These are phyloP conservation scores for Paracamarosporium sp. DNA, from an alignment of 2,329 filamentous ascomycete genomes.

Conservation along the genomic window DNA sequence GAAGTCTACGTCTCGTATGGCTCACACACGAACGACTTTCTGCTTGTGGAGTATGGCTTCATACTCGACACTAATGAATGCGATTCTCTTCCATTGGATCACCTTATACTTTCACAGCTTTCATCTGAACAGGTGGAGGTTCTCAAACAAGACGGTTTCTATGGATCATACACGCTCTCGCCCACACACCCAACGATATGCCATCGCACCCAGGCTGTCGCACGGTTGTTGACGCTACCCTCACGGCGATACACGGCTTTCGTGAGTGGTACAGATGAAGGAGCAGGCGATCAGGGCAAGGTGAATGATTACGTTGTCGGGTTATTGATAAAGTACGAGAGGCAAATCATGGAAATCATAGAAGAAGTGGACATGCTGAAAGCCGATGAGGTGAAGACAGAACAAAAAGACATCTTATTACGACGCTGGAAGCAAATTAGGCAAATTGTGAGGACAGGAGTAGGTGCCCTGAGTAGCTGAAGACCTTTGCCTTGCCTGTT, in stretches of 20 bases:
- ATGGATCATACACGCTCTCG: constrained; percentile 41
- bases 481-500: background rate
- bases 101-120: constrained; percentile 49
- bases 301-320: constrained; percentile 46
- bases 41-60: constrained; percentile 72
- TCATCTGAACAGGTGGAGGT: constrained; percentile 35
- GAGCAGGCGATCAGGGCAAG: constrained; percentile 41
- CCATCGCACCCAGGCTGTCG: constrained; percentile 54
- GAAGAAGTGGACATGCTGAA: constrained; percentile 33
- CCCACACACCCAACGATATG: constrained; percentile 41
- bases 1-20: constrained; percentile 77
- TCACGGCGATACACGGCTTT: constrained; percentile 38
- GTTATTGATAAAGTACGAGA: constrained; percentile 37
- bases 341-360: constrained; percentile 32
- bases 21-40: constrained; percentile 72
- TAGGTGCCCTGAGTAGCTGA: constrained; percentile 3
- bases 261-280: constrained; percentile 39
- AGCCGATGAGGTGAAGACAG: constrained; percentile 9
- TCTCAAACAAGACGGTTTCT: constrained; percentile 52
- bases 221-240: constrained; percentile 44
- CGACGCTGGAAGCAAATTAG: constrained; percentile 50
- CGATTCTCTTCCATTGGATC: constrained; percentile 52
- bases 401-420: constrained; percentile 31
- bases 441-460: constrained; percentile 21
- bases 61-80: constrained; percentile 45